Conservation (phyloP, 768 basidiomycete genomes). For the Pulveroboletus sp. region DNA sequence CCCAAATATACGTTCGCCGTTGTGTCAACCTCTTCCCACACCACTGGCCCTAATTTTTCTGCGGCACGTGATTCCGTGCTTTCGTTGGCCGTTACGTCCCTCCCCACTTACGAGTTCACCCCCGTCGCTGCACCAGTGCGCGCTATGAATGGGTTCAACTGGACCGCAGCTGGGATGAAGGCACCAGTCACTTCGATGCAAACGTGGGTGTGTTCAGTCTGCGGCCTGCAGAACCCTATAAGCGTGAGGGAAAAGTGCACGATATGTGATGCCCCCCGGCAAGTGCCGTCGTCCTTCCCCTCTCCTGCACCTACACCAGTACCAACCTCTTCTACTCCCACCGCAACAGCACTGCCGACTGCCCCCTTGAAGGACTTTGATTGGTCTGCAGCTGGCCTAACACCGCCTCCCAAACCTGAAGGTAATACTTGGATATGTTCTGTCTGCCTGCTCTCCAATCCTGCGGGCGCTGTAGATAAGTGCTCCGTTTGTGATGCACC, state of each 20-base stretch:
- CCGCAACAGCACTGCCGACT: background rate
- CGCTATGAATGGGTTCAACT: constrained; percentile 46
- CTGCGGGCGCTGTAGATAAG: constrained; percentile 38
- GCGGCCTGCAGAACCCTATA: constrained; percentile 39
- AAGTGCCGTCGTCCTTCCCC: constrained; percentile 15
- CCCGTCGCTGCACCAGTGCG: constrained; percentile 14
- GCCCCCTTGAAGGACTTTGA: constrained; percentile 29
- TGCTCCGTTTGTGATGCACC: constrained; percentile 49
- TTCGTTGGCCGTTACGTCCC: constrained; percentile 34
- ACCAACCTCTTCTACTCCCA: background rate
- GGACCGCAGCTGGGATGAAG: constrained; percentile 57
- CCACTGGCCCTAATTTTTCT: constrained; percentile 19
- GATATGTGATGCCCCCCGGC: constrained; percentile 39
- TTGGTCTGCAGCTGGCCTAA: constrained; percentile 37
- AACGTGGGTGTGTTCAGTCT: constrained; percentile 56
- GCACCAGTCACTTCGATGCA: constrained; percentile 30
- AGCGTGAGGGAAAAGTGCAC: constrained; percentile 40
- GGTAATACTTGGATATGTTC: constrained; percentile 37
- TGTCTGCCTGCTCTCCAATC: constrained; percentile 42
- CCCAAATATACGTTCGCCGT: constrained; percentile 32
- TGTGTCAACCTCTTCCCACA: constrained; percentile 8
- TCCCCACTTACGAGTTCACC: constrained; percentile 44
- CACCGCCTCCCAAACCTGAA: constrained; percentile 21
- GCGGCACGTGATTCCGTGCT: constrained; percentile 36
- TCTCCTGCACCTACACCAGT: constrained; percentile 1